Conservation (phyloP, 2,329 filamentous ascomycete genomes). For the Nemania sp. region DNA sequence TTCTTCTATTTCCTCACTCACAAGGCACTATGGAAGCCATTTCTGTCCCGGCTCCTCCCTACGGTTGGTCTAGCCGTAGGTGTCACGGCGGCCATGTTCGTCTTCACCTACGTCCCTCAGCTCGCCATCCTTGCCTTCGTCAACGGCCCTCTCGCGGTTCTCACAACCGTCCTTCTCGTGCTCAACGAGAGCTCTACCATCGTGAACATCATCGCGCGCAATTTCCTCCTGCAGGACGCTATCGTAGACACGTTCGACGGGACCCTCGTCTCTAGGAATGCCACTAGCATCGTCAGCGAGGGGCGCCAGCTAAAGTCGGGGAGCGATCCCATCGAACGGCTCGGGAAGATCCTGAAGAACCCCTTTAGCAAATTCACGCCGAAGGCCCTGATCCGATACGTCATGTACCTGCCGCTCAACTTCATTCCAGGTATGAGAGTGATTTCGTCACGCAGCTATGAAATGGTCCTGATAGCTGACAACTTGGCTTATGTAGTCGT, state of each 20-base stretch:
- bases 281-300: constrained; percentile 67
- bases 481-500: constrained; percentile 55
- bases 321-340: constrained; percentile 59
- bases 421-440: constrained; percentile 71
- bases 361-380: constrained; percentile 62
- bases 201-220: constrained; percentile 62
- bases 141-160: constrained; percentile 79
- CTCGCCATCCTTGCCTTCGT: constrained; percentile 81
- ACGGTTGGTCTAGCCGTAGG: constrained; percentile 72
- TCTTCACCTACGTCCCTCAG: constrained; percentile 85
- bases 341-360: constrained; percentile 62
- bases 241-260: constrained; percentile 90
- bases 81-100: constrained; percentile 81
- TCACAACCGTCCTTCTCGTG: constrained; percentile 72
- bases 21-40: constrained; percentile 61
- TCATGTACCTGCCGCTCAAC: constrained; percentile 89
- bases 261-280: constrained; percentile 58
- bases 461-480: background rate
- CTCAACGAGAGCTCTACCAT: constrained; percentile 65
- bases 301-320: constrained; percentile 73
- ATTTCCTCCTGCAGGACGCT: constrained; percentile 79
- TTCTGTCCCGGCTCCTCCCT: constrained; percentile 58
- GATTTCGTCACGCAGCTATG: background rate
- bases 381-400: constrained; percentile 72
- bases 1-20: constrained; percentile 64